A percentile compares a stretch with the other conserved stretches of the same genome.
These are phyloP conservation scores for Blumeriella jaapii DNA, from an alignment of 2,329 filamentous ascomycete genomes.

Conservation along the genomic window DNA sequence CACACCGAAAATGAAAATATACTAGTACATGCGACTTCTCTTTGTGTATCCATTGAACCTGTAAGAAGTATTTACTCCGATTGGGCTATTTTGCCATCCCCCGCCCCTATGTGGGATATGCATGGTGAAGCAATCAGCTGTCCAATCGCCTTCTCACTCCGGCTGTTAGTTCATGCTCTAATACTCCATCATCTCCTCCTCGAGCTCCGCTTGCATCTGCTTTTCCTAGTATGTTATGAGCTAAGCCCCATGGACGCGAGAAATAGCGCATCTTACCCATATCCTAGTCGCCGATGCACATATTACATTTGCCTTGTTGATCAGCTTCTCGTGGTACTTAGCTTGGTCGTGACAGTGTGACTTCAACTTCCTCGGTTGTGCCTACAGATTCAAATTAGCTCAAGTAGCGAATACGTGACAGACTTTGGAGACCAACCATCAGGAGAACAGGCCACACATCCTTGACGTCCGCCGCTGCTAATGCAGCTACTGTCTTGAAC, in stretches of 20 bases:
- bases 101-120: too few species aligned
- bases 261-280: slow-evolving; percentile 35
- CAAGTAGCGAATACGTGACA: neutral
- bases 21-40: too few species aligned
- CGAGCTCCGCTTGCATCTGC: slow-evolving; percentile 17
- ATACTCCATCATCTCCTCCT: slow-evolving; percentile 13
- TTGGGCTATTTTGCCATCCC: too few species aligned
- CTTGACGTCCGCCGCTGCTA: slow-evolving; percentile 57
- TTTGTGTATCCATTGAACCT: too few species aligned
- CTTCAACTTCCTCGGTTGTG: slow-evolving; percentile 40
- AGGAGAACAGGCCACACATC: slow-evolving; percentile 62
- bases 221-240: slow-evolving; percentile 9
- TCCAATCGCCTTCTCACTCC: too few species aligned
- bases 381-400: neutral
- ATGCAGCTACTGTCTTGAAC: slow-evolving; percentile 52
- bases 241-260: neutral
- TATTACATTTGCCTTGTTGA: slow-evolving; percentile 56
- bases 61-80: too few species aligned
- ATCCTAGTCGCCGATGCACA: slow-evolving; percentile 56
- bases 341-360: slow-evolving; percentile 44
- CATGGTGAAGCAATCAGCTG: too few species aligned
- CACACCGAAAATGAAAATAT: too few species aligned
- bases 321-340: slow-evolving; percentile 51
- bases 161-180: too few species aligned
- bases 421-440: slow-evolving; percentile 37